A percentile compares a stretch with the other conserved stretches of the same genome.
Conservation (phyloP, 148 eudicot species). For the Vaccinium macrocarpon region DNA sequence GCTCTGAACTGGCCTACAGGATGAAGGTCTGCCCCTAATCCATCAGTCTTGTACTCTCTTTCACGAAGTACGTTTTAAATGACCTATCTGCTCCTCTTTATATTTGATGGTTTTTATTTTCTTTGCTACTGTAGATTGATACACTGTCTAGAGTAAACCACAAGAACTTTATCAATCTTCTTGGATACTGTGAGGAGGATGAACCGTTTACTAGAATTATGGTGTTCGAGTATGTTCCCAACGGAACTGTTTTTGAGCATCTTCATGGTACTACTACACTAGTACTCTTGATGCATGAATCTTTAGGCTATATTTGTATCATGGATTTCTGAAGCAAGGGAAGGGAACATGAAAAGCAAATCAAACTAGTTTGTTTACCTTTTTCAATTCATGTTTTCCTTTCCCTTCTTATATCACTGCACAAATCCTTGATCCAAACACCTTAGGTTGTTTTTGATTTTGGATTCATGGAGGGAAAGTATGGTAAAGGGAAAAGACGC, state of each 20-base stretch:
- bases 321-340: neutral
- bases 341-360: neutral
- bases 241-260: conserved; percentile 83
- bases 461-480: neutral
- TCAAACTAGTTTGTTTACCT: neutral
- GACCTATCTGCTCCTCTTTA: neutral
- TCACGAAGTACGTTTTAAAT: neutral
- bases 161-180: conserved; percentile 92
- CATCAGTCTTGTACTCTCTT: neutral
- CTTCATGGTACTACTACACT: conserved; percentile 55
- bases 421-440: neutral
- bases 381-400: neutral
- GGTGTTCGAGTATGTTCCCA: conserved; percentile 96
- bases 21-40: conserved; percentile 56
- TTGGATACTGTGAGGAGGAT: conserved; percentile 92
- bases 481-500: neutral
- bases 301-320: neutral
- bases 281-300: conserved; percentile 10
- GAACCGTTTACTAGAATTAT: conserved; percentile 91
- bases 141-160: conserved; percentile 82
- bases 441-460: neutral
- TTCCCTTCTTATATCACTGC: neutral
- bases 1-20: conserved; percentile 58
- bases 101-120: neutral
- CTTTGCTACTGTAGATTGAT: conserved; percentile 51